These are phyloP conservation scores for Epichloe sibirici DNA, from an alignment of 2,329 filamentous ascomycete species.

Conservation along the genomic window DNA sequence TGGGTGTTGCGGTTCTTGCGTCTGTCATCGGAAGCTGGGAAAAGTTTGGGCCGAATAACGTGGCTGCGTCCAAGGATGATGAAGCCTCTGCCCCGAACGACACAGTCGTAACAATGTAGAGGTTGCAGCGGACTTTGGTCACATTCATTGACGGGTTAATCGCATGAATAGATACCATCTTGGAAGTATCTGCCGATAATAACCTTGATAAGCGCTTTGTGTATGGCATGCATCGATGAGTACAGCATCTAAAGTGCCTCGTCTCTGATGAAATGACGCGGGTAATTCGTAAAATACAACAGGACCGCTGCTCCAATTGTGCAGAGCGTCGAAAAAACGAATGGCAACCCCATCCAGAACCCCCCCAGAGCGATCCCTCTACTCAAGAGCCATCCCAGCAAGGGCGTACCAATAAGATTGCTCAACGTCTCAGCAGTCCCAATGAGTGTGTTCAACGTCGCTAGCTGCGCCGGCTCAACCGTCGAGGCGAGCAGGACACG, in stretches of 20 bases:
- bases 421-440: neutral
- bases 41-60: neutral
- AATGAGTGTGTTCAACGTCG: neutral
- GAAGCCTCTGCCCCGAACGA: neutral
- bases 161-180: neutral
- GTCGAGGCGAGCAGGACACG: neutral
- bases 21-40: neutral
- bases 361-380: neutral
- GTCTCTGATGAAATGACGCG: neutral
- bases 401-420: neutral
- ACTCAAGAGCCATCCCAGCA: neutral
- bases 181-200: neutral
- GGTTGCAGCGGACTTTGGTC: neutral
- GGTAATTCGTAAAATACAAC: neutral
- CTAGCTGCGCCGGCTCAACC: neutral
- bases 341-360: neutral
- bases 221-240: neutral
- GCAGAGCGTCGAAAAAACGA: neutral
- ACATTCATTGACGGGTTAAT: neutral
- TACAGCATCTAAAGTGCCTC: neutral
- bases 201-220: neutral
- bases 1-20: neutral
- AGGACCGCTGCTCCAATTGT: neutral
- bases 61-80: neutral
- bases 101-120: neutral